Conservation (phyloP, 192 early-diverging fungal species). For the Umbelopsis sp. region DNA sequence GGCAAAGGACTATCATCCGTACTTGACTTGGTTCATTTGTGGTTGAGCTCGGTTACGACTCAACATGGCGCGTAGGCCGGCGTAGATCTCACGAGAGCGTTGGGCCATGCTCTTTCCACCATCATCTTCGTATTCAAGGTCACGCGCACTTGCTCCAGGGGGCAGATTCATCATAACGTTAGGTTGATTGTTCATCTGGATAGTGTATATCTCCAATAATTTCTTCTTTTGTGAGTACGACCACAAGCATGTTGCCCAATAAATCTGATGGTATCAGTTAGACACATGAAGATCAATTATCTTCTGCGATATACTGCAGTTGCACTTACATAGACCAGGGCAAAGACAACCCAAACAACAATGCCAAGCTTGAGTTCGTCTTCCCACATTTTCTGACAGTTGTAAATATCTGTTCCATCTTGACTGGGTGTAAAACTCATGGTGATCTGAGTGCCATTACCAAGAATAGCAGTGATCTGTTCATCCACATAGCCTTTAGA, state of each 20-base stretch:
- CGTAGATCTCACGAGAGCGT: slow-evolving; percentile 8
- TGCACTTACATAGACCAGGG: slow-evolving; percentile 32
- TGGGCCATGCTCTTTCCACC: slow-evolving; percentile 12
- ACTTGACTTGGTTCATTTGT: not conserved
- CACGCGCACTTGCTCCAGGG: not conserved
- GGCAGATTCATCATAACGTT: slow-evolving; percentile 15
- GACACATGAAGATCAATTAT: not conserved
- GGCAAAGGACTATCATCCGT: not conserved
- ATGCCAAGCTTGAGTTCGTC: slow-evolving; percentile 39
- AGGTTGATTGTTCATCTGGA: not conserved
- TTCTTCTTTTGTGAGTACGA: slow-evolving; percentile 24
- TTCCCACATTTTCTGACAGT: slow-evolving; percentile 38
- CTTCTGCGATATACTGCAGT: not conserved
- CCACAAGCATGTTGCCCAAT: slow-evolving; percentile 29
- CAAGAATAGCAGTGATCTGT: slow-evolving; percentile 17
- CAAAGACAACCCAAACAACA: slow-evolving; percentile 25
- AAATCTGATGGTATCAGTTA: not conserved
- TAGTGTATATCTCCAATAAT: not conserved
- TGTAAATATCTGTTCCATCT: slow-evolving; percentile 27
- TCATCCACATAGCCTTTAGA: slow-evolving; percentile 23
- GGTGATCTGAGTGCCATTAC: slow-evolving; percentile 29
- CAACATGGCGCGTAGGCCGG: slow-evolving; percentile 5
- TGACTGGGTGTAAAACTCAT: slow-evolving; percentile 25
- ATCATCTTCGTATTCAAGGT: not conserved
- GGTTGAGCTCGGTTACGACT: slow-evolving; percentile 2